These are phyloP conservation scores for Exophiala sp. DNA, from an alignment of 2,329 filamentous ascomycete genomes.

Conservation along the genomic window DNA sequence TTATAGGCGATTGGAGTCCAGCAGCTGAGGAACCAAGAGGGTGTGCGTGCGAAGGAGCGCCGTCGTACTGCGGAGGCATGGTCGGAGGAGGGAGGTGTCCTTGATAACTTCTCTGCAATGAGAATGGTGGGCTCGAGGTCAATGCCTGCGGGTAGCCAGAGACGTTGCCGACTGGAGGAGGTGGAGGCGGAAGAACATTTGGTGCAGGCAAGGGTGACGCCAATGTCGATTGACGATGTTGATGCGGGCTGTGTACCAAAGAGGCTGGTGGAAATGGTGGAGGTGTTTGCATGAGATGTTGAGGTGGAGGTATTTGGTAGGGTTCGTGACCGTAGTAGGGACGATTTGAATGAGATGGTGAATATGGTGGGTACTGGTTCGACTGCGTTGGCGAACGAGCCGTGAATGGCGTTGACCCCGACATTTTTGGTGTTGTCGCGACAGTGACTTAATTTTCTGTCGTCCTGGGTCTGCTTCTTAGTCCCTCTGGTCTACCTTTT, in stretches of 20 bases:
- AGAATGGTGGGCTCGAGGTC: slow-evolving; percentile 23
- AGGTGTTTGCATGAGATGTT: slow-evolving; percentile 40
- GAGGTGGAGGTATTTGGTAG: slow-evolving; percentile 27
- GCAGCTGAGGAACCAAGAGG: slow-evolving; percentile 36
- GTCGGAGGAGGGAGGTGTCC: slow-evolving; percentile 21
- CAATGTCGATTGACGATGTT: slow-evolving; percentile 33
- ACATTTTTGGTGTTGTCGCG: slow-evolving; percentile 19
- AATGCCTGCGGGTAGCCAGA: slow-evolving; percentile 21
- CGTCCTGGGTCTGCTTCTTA: neutral
- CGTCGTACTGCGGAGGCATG: slow-evolving; percentile 40
- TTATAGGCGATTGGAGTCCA: slow-evolving; percentile 41
- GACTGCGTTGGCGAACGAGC: slow-evolving; percentile 45
- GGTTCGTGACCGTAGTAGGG: slow-evolving; percentile 43
- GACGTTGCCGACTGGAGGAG: slow-evolving; percentile 19
- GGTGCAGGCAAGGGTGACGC: slow-evolving; percentile 38
- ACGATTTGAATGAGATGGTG: slow-evolving; percentile 42
- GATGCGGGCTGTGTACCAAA: slow-evolving; percentile 40
- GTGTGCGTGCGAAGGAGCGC: slow-evolving; percentile 40
- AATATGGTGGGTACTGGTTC: slow-evolving; percentile 41
- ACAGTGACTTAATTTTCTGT: slow-evolving; percentile 1
- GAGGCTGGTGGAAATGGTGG: slow-evolving; percentile 38
- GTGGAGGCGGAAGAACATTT: slow-evolving; percentile 22
- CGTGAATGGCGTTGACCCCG: slow-evolving; percentile 38
- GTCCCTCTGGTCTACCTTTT: neutral
- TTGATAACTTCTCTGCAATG: slow-evolving; percentile 23